Conservation (phyloP, 2,329 filamentous ascomycete species). For the Escovopsis sp. region DNA sequence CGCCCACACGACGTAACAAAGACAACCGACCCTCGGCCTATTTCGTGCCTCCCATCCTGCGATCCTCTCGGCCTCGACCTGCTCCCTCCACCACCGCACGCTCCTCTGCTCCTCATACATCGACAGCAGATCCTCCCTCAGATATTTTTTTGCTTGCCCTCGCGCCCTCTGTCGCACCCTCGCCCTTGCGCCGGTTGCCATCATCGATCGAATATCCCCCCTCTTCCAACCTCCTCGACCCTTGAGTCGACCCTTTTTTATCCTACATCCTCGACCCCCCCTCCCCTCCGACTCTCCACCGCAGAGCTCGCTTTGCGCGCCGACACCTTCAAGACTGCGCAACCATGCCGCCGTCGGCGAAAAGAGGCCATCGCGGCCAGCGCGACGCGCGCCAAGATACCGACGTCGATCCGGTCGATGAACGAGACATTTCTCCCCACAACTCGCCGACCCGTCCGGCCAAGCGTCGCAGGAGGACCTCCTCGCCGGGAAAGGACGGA, state of each 20-base stretch:
- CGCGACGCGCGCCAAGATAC: conserved; percentile 25
- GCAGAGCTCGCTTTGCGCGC: not conserved
- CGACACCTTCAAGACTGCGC: not conserved
- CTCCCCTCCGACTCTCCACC: too few relatives aligned
- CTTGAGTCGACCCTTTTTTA: conserved; percentile 1
- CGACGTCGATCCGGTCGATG: conserved; percentile 13
- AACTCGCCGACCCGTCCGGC: conserved; percentile 47
- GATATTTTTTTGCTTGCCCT: not conserved
- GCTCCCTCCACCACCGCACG: too few relatives aligned
- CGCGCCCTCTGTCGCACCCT: not conserved
- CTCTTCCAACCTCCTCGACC: not conserved
- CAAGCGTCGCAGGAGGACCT: conserved; percentile 48
- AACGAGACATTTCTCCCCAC: conserved; percentile 26
- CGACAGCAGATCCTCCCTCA: too few relatives aligned
- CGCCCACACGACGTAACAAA: too few relatives aligned
- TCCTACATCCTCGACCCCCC: conserved; percentile 1
- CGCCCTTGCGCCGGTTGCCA: not conserved
- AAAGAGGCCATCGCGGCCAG: conserved; percentile 22
- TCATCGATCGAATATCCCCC: not conserved
- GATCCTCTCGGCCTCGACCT: too few relatives aligned
- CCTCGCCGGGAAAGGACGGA: conserved; percentile 7
- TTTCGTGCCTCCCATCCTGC: too few relatives aligned
- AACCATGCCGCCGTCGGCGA: conserved; percentile 24
- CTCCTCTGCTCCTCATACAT: too few relatives aligned
- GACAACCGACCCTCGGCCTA: too few relatives aligned